Conservation (phyloP, 352 stramenopile genomes). For the Globisporangium orthogonon region DNA sequence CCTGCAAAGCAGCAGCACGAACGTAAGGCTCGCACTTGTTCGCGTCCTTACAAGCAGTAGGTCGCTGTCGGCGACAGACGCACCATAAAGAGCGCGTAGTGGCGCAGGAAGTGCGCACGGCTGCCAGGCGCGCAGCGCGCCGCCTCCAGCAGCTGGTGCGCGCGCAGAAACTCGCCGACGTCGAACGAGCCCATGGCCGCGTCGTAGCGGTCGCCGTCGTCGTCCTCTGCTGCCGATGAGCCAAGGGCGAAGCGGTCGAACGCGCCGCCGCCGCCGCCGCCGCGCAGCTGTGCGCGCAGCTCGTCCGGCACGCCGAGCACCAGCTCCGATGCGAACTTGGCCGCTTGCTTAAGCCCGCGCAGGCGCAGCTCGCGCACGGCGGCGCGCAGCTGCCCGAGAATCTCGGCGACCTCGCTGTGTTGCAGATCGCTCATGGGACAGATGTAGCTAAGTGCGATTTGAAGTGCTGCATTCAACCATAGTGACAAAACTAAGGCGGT, state of each 20-base stretch:
- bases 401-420: constrained; percentile 17
- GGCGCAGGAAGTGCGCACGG: constrained; percentile 59
- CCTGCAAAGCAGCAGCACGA: constrained; percentile 15
- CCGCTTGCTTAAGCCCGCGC: constrained; percentile 59
- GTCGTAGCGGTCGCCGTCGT: constrained; percentile 40
- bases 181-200: constrained; percentile 68
- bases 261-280: constrained; percentile 5
- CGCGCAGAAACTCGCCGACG: constrained; percentile 65
- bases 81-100: constrained; percentile 75
- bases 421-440: constrained; percentile 3
- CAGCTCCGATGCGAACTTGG: constrained; percentile 70
- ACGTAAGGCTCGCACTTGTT: not conserved
- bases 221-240: not conserved
- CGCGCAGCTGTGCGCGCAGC: constrained; percentile 20
- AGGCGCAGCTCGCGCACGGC: constrained; percentile 42
- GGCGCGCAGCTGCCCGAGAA: constrained; percentile 42
- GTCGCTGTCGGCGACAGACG: not conserved
- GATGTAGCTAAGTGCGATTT: not conserved
- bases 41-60: too few relatives aligned
- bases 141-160: constrained; percentile 43
- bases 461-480: not conserved
- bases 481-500: not conserved
- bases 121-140: constrained; percentile 1
- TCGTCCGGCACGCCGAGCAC: constrained; percentile 55
- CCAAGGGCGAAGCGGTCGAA: constrained; percentile 4